phyloP scores from a whole-genome alignment of 768 basidiomycete species.

The Termitomyces sp. region DNA sequence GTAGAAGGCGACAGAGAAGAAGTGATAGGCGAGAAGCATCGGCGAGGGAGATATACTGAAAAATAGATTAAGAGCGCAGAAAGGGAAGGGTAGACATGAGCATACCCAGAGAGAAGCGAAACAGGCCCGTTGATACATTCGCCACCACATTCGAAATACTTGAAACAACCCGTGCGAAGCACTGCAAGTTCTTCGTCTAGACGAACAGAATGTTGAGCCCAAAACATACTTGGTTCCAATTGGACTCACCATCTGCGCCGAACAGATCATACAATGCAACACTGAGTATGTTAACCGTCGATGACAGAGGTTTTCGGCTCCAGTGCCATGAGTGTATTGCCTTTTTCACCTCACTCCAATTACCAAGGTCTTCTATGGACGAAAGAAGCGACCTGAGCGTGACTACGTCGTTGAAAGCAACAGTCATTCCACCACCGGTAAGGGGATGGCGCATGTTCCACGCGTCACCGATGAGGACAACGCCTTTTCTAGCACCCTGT shows the following conservation, averaged over 20 bases:
- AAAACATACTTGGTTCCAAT: background rate
- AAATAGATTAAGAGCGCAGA: background rate
- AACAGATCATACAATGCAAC: constrained; percentile 94
- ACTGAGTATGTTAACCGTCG: constrained; percentile 90
- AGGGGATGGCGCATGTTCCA: constrained; percentile 99
- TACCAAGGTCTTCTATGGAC: constrained; percentile 34
- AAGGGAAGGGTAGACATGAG: constrained; percentile 4
- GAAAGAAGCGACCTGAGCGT: constrained; percentile 61
- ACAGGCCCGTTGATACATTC: constrained; percentile 87
- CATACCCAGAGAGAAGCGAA: constrained; percentile 82
- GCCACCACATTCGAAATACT: constrained; percentile 94
- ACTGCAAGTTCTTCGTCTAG: constrained; percentile 59
- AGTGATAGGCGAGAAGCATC: constrained; percentile 78
- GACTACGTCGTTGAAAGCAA: constrained; percentile 85
- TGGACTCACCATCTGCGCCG: constrained; percentile 78
- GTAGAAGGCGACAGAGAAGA: constrained; percentile 95
- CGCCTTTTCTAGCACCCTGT: constrained; percentile 69
- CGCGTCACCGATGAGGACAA: constrained; percentile 87
- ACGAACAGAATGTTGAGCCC: background rate
- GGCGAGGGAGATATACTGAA: constrained; percentile 79
- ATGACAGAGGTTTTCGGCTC: constrained; percentile 76
- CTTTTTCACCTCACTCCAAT: constrained; percentile 49
- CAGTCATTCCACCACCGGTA: constrained; percentile 98
- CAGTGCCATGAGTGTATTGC: constrained; percentile 78
- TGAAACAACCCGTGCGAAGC: constrained; percentile 86